Base-by-base conservation (phyloP, 2,329 filamentous ascomycete species). In the Colletotrichum plurivorum region DNA sequence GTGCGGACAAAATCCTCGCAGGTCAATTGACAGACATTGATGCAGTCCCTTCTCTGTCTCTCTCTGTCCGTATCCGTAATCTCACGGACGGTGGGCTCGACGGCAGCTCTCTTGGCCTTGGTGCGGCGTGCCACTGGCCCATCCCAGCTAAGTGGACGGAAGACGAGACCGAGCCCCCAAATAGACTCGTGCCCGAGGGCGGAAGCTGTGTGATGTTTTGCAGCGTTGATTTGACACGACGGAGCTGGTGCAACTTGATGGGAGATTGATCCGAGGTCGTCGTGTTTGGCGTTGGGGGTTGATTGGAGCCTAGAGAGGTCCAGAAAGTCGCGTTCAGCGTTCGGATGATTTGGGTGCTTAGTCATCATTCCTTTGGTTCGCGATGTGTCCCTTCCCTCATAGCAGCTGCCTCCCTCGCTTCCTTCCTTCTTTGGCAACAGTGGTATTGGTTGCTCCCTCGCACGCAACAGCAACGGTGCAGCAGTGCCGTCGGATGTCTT, bases 211-310 rank as follows among this genome's bases (percentile, higher is more conserved):
- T 45, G 15, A 56, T 56, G 63, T 56, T n/a, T 52, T 27, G 62
- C 51, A 31, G 27, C 43, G 22, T 58, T 46, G 27, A 20, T 43
- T 54, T 18, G 39, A 39, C 46, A 57, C 31, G 63, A 63, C 52
- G 52, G 52, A 63, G 64, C 39, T 58, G 54, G 54, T 58, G 65
- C 46, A 53, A 63, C 43, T 39, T 15, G 31, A 41, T 36, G 15
- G 56, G 60, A 63, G 52, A 63, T 63, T 63, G 22, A 55, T 41
- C 27, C 25, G 58, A 53, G 15, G 20, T 22, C 8, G 12, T 9
- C 46, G 18, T 49, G 16, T 49, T 49, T 22, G 16, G n/a, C n/a
- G 12, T 10, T 12, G 46, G n/a, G 20, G n/a, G 7, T 25, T 25
- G 22, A 25, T 25, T 25, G 22, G 22, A 25, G 22, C 22, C 22